A percentile compares a stretch with the other conserved stretches of the same genome.
These are phyloP conservation scores for Teunomyces barrocoloradensis DNA, from an alignment of 805 yeast genomes.

Conservation along the genomic window DNA sequence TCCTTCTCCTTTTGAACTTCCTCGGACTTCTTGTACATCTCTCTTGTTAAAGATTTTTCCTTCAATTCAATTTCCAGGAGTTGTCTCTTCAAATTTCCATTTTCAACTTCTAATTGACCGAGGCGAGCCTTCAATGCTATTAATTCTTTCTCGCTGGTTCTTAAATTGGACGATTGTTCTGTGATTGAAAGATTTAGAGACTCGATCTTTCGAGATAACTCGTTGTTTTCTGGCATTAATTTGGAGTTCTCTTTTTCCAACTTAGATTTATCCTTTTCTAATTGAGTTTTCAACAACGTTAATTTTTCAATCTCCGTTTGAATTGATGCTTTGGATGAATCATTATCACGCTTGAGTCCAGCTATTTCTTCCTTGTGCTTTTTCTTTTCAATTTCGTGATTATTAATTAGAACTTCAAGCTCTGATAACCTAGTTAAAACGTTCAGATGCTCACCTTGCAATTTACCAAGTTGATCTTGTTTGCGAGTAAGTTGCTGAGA, in stretches of 20 bases:
- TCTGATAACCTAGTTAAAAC: slow-evolving; percentile 2
- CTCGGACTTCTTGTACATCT: slow-evolving; percentile 18
- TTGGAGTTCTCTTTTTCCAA: slow-evolving; percentile 10
- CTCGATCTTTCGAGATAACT: slow-evolving; percentile 11
- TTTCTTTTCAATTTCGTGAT: slow-evolving; percentile 9
- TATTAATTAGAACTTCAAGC: slow-evolving; percentile 8
- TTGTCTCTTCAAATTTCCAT: slow-evolving; percentile 13
- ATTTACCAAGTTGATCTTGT: slow-evolving; percentile 7
- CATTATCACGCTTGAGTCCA: slow-evolving; percentile 9
- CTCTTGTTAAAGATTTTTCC: slow-evolving; percentile 10
- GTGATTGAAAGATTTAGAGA: slow-evolving; percentile 12
- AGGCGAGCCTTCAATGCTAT: slow-evolving; percentile 11
- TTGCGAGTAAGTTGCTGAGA: slow-evolving; percentile 7
- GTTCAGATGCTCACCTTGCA: slow-evolving; percentile 9
- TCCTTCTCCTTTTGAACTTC: slow-evolving; percentile 19
- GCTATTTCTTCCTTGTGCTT: slow-evolving; percentile 8
- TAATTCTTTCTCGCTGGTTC: slow-evolving; percentile 13
- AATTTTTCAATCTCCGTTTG: slow-evolving; percentile 9
- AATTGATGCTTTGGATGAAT: not conserved
- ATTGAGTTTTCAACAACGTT: slow-evolving; percentile 5
- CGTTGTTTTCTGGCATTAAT: slow-evolving; percentile 8
- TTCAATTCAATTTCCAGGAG: slow-evolving; percentile 14
- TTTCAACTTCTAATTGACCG: slow-evolving; percentile 11
- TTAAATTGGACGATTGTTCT: slow-evolving; percentile 6
- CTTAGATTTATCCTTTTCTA: slow-evolving; percentile 5